These are phyloP conservation scores for Fusarium lyarnte DNA, from an alignment of 2,329 filamentous ascomycete genomes.

Conservation along the genomic window DNA sequence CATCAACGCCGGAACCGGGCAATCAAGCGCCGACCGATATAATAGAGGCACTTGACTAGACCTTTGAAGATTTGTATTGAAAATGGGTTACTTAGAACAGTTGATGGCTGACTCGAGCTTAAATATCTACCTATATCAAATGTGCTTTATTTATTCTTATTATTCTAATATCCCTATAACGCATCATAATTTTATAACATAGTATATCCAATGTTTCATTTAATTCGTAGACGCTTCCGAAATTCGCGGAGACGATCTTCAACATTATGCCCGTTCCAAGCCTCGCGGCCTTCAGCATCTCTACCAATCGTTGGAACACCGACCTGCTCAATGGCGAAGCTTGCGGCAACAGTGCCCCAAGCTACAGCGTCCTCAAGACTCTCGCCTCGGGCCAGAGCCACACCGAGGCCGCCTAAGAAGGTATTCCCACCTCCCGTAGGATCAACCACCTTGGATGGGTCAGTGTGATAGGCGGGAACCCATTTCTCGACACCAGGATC, in stretches of 20 bases:
- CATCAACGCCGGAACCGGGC: slow-evolving; percentile 6
- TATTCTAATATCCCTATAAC: slow-evolving; percentile 1
- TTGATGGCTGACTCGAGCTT: background rate
- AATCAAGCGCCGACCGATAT: background rate
- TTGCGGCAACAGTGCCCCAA: slow-evolving; percentile 85
- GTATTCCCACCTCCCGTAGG: slow-evolving; percentile 95
- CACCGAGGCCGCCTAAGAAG: slow-evolving; percentile 73
- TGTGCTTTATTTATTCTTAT: slow-evolving; percentile 23
- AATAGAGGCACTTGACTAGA: background rate
- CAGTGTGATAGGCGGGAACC: slow-evolving; percentile 79
- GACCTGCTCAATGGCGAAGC: slow-evolving; percentile 94
- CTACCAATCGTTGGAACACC: slow-evolving; percentile 74
- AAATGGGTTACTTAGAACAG: background rate
- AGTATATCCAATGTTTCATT: background rate
- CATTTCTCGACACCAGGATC: slow-evolving; percentile 75
- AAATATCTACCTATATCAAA: background rate
- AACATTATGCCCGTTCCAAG: slow-evolving; percentile 69
- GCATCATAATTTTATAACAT: background rate
- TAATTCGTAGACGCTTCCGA: slow-evolving; percentile 50
- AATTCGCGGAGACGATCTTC: slow-evolving; percentile 64
- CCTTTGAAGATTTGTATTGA: background rate
- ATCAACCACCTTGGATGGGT: slow-evolving; percentile 73
- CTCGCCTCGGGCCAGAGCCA: slow-evolving; percentile 68
- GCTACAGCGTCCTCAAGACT: slow-evolving; percentile 74
- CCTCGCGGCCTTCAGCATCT: slow-evolving; percentile 59